These are phyloP conservation scores for Phytophthora ramorum DNA, from an alignment of 352 stramenopile species.

Conservation along the genomic window DNA sequence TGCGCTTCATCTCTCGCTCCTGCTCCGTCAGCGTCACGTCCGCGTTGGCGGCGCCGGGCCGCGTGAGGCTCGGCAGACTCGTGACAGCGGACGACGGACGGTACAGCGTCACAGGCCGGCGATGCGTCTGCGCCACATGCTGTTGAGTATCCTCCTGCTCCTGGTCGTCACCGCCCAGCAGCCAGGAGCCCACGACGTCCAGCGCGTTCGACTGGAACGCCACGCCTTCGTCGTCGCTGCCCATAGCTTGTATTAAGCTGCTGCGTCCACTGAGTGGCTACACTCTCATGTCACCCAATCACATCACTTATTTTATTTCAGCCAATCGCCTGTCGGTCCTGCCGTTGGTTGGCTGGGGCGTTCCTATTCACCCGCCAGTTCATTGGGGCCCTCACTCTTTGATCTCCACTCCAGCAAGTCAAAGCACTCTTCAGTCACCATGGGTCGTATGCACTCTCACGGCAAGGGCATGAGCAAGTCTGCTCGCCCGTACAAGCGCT, in stretches of 20 bases:
- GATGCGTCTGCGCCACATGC: constrained; percentile 9
- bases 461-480: constrained; percentile 99
- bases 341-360: constrained; percentile 47
- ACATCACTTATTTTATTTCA: constrained; percentile 7
- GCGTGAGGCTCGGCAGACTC: constrained; percentile 43
- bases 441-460: constrained; percentile 98
- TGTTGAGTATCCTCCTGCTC: constrained; percentile 16
- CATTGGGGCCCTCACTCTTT: constrained; percentile 49
- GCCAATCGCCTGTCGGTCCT: constrained; percentile 13
- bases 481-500: constrained; percentile 99
- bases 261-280: too few species aligned
- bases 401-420: constrained; percentile 74
- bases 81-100: constrained; percentile 41
- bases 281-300: constrained; percentile 15
- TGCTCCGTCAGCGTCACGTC: constrained; percentile 51
- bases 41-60: constrained; percentile 20
- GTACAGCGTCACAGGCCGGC: constrained; percentile 59
- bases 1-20: constrained; percentile 78
- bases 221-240: constrained; percentile 57
- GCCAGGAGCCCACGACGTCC: constrained; percentile 72
- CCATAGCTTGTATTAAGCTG: not conserved
- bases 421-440: constrained; percentile 66
- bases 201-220: constrained; percentile 63
- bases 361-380: not conserved
- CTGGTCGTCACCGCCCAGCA: constrained; percentile 41